Conservation (phyloP, 306 rosid species). For the Abrus pulchellus region DNA sequence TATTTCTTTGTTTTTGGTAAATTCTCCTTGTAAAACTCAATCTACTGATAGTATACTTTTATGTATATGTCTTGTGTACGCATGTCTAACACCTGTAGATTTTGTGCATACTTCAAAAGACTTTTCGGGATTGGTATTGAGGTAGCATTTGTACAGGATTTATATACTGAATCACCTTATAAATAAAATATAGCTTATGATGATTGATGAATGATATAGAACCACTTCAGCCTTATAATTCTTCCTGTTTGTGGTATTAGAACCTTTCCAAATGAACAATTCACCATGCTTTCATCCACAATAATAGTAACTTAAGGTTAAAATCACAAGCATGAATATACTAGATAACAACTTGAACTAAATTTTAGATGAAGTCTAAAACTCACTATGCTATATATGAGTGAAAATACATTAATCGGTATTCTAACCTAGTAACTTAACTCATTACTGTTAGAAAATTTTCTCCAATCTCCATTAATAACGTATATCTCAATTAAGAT, state of each 20-base stretch:
- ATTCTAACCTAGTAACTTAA: not conserved
- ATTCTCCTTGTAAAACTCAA: not conserved
- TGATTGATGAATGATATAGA: not conserved
- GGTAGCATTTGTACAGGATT: not conserved
- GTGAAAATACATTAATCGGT: not conserved
- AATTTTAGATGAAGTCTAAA: not conserved
- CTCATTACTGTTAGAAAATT: not conserved
- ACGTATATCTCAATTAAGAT: not conserved
- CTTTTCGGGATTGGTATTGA: not conserved
- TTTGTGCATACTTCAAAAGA: not conserved
- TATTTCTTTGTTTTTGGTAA: not conserved
- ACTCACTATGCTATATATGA: not conserved
- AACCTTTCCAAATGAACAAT: not conserved
- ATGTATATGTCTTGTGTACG: not conserved
- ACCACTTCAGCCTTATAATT: slow-evolving; percentile 5
- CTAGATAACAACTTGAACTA: not conserved
- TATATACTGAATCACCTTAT: not conserved
- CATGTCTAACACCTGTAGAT: not conserved
- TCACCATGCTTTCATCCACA: not conserved
- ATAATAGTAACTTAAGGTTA: not conserved
- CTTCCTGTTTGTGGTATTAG: not conserved
- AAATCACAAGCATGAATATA: not conserved
- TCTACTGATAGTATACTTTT: not conserved
- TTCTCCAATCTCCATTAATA: not conserved
- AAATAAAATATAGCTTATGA: not conserved